Percentiles rank a stretch among this genome's conserved stretches.
phyloP scores from a whole-genome alignment of 2,329 filamentous ascomycete genomes.

The Onygenales sp. region DNA sequence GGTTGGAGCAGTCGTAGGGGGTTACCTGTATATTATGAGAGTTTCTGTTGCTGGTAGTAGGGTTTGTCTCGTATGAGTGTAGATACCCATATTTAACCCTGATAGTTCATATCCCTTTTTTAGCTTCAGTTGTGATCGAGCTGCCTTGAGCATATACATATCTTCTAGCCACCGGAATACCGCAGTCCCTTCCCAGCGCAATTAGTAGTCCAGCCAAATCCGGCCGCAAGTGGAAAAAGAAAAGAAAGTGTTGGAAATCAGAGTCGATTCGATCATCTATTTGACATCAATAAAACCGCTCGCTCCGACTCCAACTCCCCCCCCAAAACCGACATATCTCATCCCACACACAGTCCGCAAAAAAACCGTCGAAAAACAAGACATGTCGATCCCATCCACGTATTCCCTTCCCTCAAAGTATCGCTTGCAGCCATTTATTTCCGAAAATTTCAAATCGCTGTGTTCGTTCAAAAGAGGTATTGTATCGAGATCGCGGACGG shows the following conservation, averaged over 20 bases:
- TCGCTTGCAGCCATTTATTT: not conserved
- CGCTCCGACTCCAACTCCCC: not conserved
- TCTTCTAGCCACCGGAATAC: too few species aligned
- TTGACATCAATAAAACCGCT: not conserved
- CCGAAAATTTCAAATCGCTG: not conserved
- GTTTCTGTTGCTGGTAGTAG: not conserved
- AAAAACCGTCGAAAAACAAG: not conserved
- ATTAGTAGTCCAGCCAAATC: not conserved
- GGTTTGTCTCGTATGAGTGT: too few species aligned
- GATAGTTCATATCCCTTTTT: too few species aligned
- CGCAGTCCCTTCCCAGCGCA: too few species aligned
- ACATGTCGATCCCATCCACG: not conserved
- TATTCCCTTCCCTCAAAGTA: not conserved
- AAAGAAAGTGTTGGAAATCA: not conserved
- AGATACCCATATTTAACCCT: too few species aligned
- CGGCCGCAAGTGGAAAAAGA: not conserved
- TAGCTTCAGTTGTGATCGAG: too few species aligned
- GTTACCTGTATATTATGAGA: not conserved
- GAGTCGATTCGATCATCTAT: constrained; percentile 1
- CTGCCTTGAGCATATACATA: too few species aligned
- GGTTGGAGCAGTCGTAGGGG: constrained; percentile 34
- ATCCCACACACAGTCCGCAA: not conserved
- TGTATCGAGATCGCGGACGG: not conserved
- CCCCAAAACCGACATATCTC: not conserved
- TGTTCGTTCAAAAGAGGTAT: not conserved